phyloP scores from a whole-genome alignment of 2,329 filamentous ascomycete genomes.

The Nannizziopsis barbatae region DNA sequence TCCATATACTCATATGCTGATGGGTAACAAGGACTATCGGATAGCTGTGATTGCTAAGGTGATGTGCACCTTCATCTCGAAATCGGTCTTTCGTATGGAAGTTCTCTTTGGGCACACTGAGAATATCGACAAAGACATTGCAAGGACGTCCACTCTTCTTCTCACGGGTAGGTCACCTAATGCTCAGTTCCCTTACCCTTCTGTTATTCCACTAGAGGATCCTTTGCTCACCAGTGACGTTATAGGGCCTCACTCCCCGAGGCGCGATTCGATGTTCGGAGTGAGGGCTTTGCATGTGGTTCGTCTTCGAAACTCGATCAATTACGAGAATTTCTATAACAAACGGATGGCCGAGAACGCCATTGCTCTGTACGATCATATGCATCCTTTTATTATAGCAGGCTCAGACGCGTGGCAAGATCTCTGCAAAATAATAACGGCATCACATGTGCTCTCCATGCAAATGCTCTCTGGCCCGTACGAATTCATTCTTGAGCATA shows the following conservation, averaged over 20 bases:
- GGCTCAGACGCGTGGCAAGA: constrained; percentile 17
- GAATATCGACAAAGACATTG: constrained; percentile 12
- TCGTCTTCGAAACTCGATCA: constrained; percentile 15
- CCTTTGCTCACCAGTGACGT: background rate
- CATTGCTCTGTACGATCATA: constrained; percentile 17
- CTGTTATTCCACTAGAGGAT: background rate
- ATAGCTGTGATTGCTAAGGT: constrained; percentile 21
- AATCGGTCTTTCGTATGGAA: constrained; percentile 18
- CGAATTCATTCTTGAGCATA: constrained; percentile 16
- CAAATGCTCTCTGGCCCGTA: constrained; percentile 22
- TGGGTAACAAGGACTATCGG: constrained; percentile 19
- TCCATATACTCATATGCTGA: constrained; percentile 12
- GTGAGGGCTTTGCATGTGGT: constrained; percentile 19
- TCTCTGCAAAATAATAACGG: constrained; percentile 19
- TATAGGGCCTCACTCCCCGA: constrained; percentile 1
- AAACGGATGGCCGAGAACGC: constrained; percentile 17
- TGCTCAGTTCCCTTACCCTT: background rate
- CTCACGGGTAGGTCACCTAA: constrained; percentile 16
- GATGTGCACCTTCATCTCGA: constrained; percentile 21
- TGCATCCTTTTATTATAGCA: constrained; percentile 19
- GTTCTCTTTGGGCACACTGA: constrained; percentile 22
- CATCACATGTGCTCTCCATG: constrained; percentile 22
- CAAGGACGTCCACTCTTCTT: constrained; percentile 15
- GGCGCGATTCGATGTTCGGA: constrained; percentile 18
- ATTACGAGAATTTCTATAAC: constrained; percentile 21